Evolutionary conservation across 106 monocot species (phyloP), one percentile per base, ranked within the genome.

Genomic region (Ottelia alismoides): DNA sequence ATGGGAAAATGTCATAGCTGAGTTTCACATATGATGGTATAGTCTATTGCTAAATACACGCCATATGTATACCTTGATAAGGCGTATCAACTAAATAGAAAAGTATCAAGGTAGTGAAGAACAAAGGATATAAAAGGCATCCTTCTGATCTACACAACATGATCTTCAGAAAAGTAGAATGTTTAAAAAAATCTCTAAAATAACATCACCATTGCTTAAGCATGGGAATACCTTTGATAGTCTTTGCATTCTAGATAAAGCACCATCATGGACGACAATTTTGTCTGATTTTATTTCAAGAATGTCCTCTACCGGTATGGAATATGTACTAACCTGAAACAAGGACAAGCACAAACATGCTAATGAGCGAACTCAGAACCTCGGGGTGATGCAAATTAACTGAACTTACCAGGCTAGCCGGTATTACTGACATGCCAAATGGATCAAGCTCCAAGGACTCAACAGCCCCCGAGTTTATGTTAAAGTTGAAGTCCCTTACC

Each of bases 221-320:
- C n/a, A n/a, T n/a, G n/a, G n/a, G n/a, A n/a, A 45, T 48, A 87
- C 87, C 87, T 87, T 82, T 32, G 87, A 75, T 72, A 87, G 28
- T 44, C 78, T 72, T 53, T 87, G 82, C 51, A 87, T 50, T 59
- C 75, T 71, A 67, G 87, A 87, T 16, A 65, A 45, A 52, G 72
- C 82, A 52, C 56, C 70, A 56, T 81, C 71, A 32, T 75, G 60
- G 50, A 87, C 70, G 27, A 81, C 29, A 46, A 87, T 43, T 19
- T 71, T 78, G 61, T 87, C 82, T 28, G 78, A 57, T 12, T 66
- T 56, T 23, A 87, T 72, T 30, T 82, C 77, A 43, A 82, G 65
- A 30, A 87, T 61, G 60, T 87, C 78, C 48, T 87, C 82, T 30
- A 87, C 75, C 40, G 72, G 60, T 55, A 88, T 60, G 12, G 46